phyloP scores from a whole-genome alignment of 1,284 basidiomycete species.

The Ustilago lituana region DNA sequence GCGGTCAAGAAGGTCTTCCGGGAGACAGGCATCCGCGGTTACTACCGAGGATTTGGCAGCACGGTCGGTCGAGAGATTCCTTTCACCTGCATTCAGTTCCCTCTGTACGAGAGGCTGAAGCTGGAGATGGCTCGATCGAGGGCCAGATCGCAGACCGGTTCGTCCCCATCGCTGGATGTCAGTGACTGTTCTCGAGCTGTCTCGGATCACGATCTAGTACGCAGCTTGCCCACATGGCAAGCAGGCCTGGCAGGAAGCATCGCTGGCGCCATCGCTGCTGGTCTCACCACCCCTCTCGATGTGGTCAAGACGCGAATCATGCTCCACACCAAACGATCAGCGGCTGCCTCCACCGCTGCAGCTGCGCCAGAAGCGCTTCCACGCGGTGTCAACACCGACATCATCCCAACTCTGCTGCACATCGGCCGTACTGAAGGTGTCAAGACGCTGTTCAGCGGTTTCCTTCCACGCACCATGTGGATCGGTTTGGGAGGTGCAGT shows the following conservation, averaged over 20 bases:
- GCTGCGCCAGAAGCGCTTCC: constrained; percentile 11
- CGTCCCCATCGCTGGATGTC: neutral
- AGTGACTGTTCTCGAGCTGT: neutral
- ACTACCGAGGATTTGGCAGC: constrained; percentile 81
- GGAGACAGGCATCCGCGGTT: constrained; percentile 75
- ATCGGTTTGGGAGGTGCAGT: constrained; percentile 96
- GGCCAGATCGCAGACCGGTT: constrained; percentile 1
- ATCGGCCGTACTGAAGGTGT: constrained; percentile 82
- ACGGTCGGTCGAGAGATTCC: constrained; percentile 90
- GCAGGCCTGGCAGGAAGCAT: constrained; percentile 90
- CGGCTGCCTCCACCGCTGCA: constrained; percentile 1
- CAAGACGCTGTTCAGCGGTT: constrained; percentile 82
- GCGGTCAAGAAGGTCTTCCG: constrained; percentile 71
- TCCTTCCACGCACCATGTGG: constrained; percentile 90
- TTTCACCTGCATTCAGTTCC: constrained; percentile 97
- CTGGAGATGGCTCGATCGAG: constrained; percentile 48
- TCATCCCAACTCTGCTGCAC: constrained; percentile 65
- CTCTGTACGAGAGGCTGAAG: constrained; percentile 92
- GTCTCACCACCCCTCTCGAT: constrained; percentile 91
- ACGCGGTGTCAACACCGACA: constrained; percentile 53
- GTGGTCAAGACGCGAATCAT: constrained; percentile 97
- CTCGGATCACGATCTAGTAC: constrained; percentile 41
- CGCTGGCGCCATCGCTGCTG: constrained; percentile 89
- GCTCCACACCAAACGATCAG: constrained; percentile 74
- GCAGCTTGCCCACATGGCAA: constrained; percentile 77